Evolutionary conservation across 2,329 filamentous ascomycete genomes (phyloP), one percentile per base, ranked within the genome.

Genomic region (Zalaria sp.): DNA sequence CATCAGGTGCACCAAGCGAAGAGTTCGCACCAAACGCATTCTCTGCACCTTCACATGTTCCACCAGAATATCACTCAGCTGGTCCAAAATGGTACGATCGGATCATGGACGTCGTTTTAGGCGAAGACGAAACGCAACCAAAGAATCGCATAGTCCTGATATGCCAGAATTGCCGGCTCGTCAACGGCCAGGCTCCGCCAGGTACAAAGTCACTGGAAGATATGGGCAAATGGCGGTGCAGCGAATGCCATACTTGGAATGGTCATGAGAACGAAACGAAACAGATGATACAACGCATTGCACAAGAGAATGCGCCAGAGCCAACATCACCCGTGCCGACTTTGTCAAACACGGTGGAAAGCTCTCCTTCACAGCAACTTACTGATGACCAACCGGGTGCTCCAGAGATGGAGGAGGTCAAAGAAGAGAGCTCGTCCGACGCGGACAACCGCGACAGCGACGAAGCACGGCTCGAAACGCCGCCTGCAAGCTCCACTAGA

Each of bases 151-250:
- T 94, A 44, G 89, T 79, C 5, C 68, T 98, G 48, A 85, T 98
- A 42, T 98, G 91, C 63, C 62, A 68, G 28, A 69, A 73, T 34
- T 98, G 91, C 59, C 73, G 85, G 27, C 73, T 95, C 1, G 88
- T 98, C 38, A 98, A 98, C 57, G 91, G 93, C 0, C 91, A 95
- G 58, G 91, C 91, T 3, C 88, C 91, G 2, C 89, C 91, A 0
- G 91, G 91, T 1, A 80, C 83, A 0, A 81, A 77, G 51, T 75
- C 71, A 0, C 64, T 89, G 1, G 77, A 83, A 34, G 88, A 95
- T 40, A 55, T 98, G 1, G 91, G 89, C 2, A 70, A 71, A 46
- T 98, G 91, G 91, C 78, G 80, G 46, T 98, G 91, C 60, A 82
- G 84, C 57, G 76, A 76, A n/a, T 98, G 91, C 55, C 79, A 81